Conservation (phyloP, 305 asterid genomes). For the Fraxinus paxiana region DNA sequence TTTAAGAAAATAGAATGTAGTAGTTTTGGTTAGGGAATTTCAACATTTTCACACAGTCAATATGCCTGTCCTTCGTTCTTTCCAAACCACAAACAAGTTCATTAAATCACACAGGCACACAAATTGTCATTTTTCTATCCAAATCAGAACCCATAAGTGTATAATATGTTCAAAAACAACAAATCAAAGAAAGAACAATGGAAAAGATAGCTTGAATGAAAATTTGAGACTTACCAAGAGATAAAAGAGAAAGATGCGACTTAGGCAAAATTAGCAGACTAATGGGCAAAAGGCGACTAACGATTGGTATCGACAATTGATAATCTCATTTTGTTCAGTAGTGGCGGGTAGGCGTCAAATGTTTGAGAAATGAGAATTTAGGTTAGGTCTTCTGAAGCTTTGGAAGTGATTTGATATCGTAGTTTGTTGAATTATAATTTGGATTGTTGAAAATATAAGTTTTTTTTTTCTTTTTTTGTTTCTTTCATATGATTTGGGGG, state of each 20-base stretch:
- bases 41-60: not conserved
- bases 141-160: not conserved
- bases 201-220: not conserved
- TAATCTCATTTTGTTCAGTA: not conserved
- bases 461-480: no score
- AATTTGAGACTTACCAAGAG: not conserved
- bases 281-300: not conserved
- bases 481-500: not conserved
- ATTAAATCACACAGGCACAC: not conserved
- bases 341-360: not conserved
- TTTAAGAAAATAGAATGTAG: no score
- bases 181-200: not conserved
- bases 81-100: not conserved
- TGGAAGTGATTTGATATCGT: not conserved
- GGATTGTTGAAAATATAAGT: not conserved
- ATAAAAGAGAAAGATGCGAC: not conserved
- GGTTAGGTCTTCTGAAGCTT: not conserved
- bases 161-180: not conserved
- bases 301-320: not conserved
- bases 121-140: not conserved
- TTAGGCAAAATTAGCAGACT: not conserved
- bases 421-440: no score
- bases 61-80: no score
- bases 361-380: not conserved
- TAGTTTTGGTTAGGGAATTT: not conserved